Percentiles rank a stretch among this genome's conserved stretches.
phyloP scores from a whole-genome alignment of 768 basidiomycete species.

The Amanita rubescens region DNA sequence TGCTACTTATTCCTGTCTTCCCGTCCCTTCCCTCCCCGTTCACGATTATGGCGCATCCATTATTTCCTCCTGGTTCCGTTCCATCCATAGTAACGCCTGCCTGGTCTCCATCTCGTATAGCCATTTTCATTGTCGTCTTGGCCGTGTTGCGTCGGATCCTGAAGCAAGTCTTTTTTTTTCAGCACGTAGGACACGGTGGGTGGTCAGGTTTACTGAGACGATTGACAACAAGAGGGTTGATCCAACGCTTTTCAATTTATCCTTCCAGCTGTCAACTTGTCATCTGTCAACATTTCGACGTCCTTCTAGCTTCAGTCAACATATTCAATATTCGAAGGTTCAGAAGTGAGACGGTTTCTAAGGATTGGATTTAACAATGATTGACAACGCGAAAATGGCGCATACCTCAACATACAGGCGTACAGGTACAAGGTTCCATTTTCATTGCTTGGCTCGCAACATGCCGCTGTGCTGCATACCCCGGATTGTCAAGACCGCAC shows the following conservation, averaged over 20 bases:
- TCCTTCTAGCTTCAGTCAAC: no score
- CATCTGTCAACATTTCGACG: neutral
- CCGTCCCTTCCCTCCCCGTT: neutral
- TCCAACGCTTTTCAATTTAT: no score
- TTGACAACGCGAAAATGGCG: neutral
- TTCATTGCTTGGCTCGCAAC: neutral
- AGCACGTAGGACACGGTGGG: neutral
- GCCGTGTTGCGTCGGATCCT: neutral
- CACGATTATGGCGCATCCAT: neutral
- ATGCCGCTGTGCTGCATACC: neutral
- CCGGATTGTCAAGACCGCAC: neutral
- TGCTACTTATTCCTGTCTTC: neutral
- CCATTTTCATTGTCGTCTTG: neutral
- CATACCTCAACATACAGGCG: neutral
- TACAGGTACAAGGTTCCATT: neutral
- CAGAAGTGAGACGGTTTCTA: neutral
- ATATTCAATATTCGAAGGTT: neutral
- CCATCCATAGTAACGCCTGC: neutral
- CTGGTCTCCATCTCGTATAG: constrained; percentile 1
- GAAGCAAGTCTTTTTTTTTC: neutral
- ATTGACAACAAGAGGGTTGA: neutral
- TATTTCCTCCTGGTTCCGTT: neutral
- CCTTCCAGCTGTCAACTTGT: neutral
- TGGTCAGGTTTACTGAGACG: neutral
- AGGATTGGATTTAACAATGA: neutral